phyloP scores from a whole-genome alignment of 2,329 filamentous ascomycete genomes.

The Alternaria triticina region DNA sequence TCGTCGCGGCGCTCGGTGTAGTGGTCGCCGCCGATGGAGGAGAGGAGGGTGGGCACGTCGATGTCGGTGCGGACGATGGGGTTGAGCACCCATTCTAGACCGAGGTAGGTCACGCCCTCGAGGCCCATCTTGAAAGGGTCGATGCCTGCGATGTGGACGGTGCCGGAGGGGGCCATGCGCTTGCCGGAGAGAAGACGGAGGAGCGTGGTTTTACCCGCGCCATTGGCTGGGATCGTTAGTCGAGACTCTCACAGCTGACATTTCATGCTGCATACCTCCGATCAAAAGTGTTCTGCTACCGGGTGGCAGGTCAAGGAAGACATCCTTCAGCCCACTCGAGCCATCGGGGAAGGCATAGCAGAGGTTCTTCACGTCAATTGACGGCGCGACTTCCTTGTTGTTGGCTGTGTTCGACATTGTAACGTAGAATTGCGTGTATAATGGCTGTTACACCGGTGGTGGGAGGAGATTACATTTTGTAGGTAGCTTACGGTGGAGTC shows the following conservation, averaged over 20 bases:
- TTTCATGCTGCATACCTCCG: conserved; percentile 64
- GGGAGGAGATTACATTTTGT: conserved; percentile 23
- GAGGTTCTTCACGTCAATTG: conserved; percentile 76
- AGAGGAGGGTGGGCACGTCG: conserved; percentile 82
- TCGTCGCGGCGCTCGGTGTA: conserved; percentile 85
- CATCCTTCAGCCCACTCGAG: conserved; percentile 75
- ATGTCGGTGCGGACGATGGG: conserved; percentile 96
- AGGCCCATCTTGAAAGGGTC: conserved; percentile 92
- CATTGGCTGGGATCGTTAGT: conserved; percentile 69
- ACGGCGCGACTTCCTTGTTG: conserved; percentile 53
- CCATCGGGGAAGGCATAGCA: conserved; percentile 90
- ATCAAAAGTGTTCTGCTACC: conserved; percentile 89
- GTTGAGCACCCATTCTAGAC: conserved; percentile 97
- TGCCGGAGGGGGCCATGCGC: conserved; percentile 79
- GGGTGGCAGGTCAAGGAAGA: conserved; percentile 78
- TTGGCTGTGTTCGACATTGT: conserved; percentile 31
- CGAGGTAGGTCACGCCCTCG: conserved; percentile 95
- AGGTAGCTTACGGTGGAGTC: conserved; percentile 11
- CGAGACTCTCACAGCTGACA: not conserved
- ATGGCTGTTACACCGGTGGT: not conserved
- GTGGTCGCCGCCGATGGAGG: conserved; percentile 83
- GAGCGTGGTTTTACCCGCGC: conserved; percentile 95
- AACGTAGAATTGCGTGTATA: not conserved
- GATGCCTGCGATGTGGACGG: conserved; percentile 78
- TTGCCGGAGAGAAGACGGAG: conserved; percentile 94